A percentile compares a stretch with the other conserved stretches of the same genome.
These are phyloP conservation scores for Penicillium coprophilum DNA, from an alignment of 495 filamentous ascomycete species.

Conservation along the genomic window DNA sequence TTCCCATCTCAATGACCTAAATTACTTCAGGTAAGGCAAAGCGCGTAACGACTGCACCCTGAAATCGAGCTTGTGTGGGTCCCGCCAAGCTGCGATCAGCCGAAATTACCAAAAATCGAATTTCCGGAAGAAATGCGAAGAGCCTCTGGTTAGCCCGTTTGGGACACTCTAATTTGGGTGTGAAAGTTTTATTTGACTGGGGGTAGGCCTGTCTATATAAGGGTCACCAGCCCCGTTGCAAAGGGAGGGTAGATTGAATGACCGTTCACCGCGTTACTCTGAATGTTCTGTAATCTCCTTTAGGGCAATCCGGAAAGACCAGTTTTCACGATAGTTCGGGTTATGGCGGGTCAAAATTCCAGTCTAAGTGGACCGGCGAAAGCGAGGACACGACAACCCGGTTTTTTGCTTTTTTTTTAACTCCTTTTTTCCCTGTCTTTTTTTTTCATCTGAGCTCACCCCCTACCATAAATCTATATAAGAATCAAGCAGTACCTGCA, in stretches of 20 bases:
- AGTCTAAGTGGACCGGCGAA: conserved; percentile 26
- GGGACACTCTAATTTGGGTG: neutral
- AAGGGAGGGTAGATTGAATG: neutral
- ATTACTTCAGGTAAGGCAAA: neutral
- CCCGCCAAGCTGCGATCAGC: conserved; percentile 32
- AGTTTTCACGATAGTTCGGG: conserved; percentile 22
- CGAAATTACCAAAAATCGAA: conserved; percentile 22
- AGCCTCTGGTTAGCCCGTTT: conserved; percentile 21
- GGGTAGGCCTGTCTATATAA: conserved; percentile 7
- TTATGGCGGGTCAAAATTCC: conserved; percentile 30
- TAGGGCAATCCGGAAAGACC: conserved; percentile 22
- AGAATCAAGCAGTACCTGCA: conserved; percentile 9
- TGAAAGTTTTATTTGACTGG: neutral
- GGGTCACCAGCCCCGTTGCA: conserved; percentile 1
- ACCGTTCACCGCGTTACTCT: neutral
- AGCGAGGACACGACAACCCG: conserved; percentile 16
- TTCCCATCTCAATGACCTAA: neutral
- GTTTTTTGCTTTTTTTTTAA: conserved; percentile 21
- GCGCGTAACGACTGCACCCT: conserved; percentile 20
- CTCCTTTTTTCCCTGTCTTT: conserved; percentile 14
- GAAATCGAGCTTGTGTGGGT: conserved; percentile 33
- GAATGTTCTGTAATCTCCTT: conserved; percentile 13
- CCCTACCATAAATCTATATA: conserved; percentile 3
- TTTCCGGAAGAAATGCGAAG: conserved; percentile 22
- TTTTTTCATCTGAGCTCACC: neutral